Evolutionary conservation across 139 green algal species (phyloP), one percentile per base, ranked within the genome.

Genomic region (Micractinium conductrix): DNA sequence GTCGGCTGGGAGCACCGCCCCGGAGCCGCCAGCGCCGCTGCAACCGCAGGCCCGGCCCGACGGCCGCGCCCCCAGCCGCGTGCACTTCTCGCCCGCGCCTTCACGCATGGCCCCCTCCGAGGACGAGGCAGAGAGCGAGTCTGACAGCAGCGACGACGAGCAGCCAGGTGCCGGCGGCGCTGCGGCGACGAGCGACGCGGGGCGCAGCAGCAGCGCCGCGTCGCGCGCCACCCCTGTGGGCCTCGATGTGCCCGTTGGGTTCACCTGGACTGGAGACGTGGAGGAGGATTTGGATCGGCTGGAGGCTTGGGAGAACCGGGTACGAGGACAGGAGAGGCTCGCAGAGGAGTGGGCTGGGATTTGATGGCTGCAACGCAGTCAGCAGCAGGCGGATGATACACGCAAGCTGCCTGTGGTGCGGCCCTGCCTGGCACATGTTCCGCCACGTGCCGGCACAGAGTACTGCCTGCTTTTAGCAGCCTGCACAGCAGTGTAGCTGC

Each of bases 231-330:
- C 43, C 7, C 42, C 74, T 28, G 2, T 74, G 2, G 45, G 67
- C 22, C 60, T 84, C 26, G 65, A 68, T 28, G 21, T 89, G 60
- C 86, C 88, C 1, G 63, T 40, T 5, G 86, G 81, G 10, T 92
- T 93, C 63, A 60, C 74, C 5, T 93, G 92, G 70, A 92, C 70
- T 6, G 93, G 92, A 40, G 93, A 95, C 73, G 74, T 95, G 50
- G 92, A 95, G 35, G 93, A 93, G 84, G 93, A 95, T 58, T 42
- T 95, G 37, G 90, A 92, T 40, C 55, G 83, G 48, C 83, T 94
- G 43, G 87, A 93, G 38, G 89, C 88, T 2, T 38, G 93, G 80
- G 92, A 94, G 81, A 84, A 87, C 53, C 53, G 26, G 53, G 53
- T 62, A 21, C n/a, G n/a, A n/a, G n/a, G n/a, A n/a, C n/a, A n/a